These are phyloP conservation scores for Suhomyces choctaworum DNA, from an alignment of 1,139 yeast genomes.

Conservation along the genomic window DNA sequence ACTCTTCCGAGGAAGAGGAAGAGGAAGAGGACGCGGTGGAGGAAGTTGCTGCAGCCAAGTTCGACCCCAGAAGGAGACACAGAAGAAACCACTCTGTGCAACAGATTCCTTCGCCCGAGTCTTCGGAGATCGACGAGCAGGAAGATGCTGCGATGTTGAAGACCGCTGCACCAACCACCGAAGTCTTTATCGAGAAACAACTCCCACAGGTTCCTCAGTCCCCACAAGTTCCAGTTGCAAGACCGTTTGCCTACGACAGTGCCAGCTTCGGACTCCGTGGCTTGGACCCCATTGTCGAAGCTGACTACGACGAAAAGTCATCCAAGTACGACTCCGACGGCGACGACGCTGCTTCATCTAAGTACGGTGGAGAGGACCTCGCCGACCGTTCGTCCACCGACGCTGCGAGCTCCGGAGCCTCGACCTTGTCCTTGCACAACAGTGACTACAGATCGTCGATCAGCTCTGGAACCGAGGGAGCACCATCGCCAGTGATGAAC, in stretches of 20 bases:
- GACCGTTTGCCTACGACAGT: conserved; percentile 23
- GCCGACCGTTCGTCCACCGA: conserved; percentile 17
- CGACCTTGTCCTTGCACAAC: conserved; percentile 45
- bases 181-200: conserved; percentile 6
- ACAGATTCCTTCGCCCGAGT: conserved; percentile 16
- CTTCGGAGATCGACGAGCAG: conserved; percentile 17
- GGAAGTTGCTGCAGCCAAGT: conserved; percentile 12
- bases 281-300: conserved; percentile 44
- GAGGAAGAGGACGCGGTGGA: conserved; percentile 10
- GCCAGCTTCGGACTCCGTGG: conserved; percentile 37
- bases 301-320: conserved; percentile 32
- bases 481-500: conserved; percentile 18
- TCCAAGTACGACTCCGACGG: conserved; percentile 39
- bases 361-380: conserved; percentile 20
- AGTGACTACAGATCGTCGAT: conserved; percentile 36
- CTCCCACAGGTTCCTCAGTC: conserved; percentile 7
- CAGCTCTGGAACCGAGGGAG: conserved; percentile 18
- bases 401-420: conserved; percentile 35
- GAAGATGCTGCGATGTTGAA: conserved; percentile 12
- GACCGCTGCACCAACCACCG: conserved; percentile 6
- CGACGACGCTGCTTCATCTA: conserved; percentile 23
- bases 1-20: conserved; percentile 13
- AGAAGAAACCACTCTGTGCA: conserved; percentile 16
- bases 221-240: conserved; percentile 13
- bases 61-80: conserved; percentile 23